These are phyloP conservation scores for Filobasidium wieringae DNA, from an alignment of 768 basidiomycete species.

Conservation along the genomic window DNA sequence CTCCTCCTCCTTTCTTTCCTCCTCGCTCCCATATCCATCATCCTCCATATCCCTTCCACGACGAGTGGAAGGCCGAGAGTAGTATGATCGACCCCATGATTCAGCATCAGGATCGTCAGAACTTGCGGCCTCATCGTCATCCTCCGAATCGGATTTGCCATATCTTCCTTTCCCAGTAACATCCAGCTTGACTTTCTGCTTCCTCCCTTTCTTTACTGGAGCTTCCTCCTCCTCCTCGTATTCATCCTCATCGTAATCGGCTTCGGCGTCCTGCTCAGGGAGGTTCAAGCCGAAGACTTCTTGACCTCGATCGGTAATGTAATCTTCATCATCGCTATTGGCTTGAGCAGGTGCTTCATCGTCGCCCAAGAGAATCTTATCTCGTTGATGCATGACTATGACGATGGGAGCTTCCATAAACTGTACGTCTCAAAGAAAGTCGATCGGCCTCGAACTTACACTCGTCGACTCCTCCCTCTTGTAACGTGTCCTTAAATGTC, in stretches of 20 bases:
- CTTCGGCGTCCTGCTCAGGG: slow-evolving; percentile 32
- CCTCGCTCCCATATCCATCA: slow-evolving; percentile 42
- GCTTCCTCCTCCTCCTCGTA: slow-evolving; percentile 36
- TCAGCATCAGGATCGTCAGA: slow-evolving; percentile 46
- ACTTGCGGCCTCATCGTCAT: slow-evolving; percentile 35
- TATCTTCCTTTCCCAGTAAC: slow-evolving; percentile 32
- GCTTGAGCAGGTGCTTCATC: slow-evolving; percentile 26
- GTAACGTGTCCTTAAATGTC: slow-evolving; percentile 35
- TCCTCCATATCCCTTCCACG: slow-evolving; percentile 46
- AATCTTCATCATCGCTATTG: slow-evolving; percentile 32
- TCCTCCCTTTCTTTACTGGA: slow-evolving; percentile 19
- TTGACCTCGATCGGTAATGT: slow-evolving; percentile 50
- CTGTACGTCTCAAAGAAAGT: neutral
- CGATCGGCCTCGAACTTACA: slow-evolving; percentile 20
- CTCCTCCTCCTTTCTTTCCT: slow-evolving; percentile 74
- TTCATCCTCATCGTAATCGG: slow-evolving; percentile 42
- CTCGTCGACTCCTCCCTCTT: slow-evolving; percentile 36
- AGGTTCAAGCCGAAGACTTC: slow-evolving; percentile 60
- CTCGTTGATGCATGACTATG: slow-evolving; percentile 43
- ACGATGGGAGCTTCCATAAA: neutral
- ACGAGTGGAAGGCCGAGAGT: slow-evolving; percentile 45
- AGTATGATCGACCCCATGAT: slow-evolving; percentile 78
- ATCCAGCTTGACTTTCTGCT: slow-evolving; percentile 21
- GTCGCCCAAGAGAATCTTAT: slow-evolving; percentile 67
- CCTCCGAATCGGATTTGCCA: slow-evolving; percentile 25